Base-by-base conservation (phyloP, 2,329 filamentous ascomycete species). In the Aspergillus terreus region DNA sequence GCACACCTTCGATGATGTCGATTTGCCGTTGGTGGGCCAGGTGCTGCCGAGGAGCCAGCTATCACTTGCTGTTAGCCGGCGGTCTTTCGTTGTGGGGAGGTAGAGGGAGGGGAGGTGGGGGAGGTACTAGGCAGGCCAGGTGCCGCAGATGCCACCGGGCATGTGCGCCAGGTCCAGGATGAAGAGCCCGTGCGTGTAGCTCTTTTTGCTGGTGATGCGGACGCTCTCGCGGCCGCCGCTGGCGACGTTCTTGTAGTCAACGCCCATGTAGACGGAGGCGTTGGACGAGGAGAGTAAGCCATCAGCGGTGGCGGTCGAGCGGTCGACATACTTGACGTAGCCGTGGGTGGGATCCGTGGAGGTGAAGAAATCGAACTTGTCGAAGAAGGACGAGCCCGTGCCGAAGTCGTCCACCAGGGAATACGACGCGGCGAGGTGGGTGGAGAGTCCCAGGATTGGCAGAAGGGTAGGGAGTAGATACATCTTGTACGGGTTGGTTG, bases 1-100 rank as follows among this genome's bases (percentile, higher is more conserved):
- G 88, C 59, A 90, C 85, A 35, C 87, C 87, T 73, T 92, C 88
- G 60, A 92, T 82, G 62, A 92, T 87, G 67, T 92, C 88, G 61
- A 92, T 88, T 71, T 92, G 44, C 88, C 88, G 6, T 76, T 75
- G 40, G 67, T 67, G 1, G 88, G 88, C 88, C 88, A 92, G 63
- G 80, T 71, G n/a, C 78, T 75, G 14, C 87, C 87, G 32, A 89
- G 66, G 44, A 75, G 76, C 79, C 79, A 82, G 66, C 73, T 75
- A 27, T 45, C 42, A 23, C 23, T 23, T 23, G 23, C 23, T 23
- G 23, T 23, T 23, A 23, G 23, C 6, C 4, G 23, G 23, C 4
- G 23, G 1, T 19, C 23, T 12, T 35, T 12, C 9, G 27, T 23
- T n/a, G n/a, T 10, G 17, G 10, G 15, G 36, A 4, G 32, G 27